Evolutionary conservation across 805 yeast genomes (phyloP).

Genomic region (Candida parachauliodes): DNA sequence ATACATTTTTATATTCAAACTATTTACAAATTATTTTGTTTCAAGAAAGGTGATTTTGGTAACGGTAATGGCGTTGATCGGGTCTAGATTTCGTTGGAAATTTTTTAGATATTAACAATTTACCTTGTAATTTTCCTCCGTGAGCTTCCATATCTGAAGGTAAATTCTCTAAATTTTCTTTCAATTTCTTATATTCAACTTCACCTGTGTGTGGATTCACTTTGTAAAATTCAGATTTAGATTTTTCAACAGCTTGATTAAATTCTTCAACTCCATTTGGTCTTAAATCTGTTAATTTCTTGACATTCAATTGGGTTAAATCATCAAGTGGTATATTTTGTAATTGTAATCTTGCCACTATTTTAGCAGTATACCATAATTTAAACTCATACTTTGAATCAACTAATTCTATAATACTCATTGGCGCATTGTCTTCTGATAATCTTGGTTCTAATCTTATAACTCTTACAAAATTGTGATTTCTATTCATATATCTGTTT

Average conservation of each 20-base stretch:
- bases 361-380: constrained; percentile 74
- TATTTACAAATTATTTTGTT: constrained; percentile 6
- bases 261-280: constrained; percentile 53
- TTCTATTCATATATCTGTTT: constrained; percentile 58
- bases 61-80: constrained; percentile 10
- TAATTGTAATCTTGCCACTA: constrained; percentile 73
- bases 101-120: constrained; percentile 29
- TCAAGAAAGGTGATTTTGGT: constrained; percentile 34
- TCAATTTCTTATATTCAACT: constrained; percentile 20
- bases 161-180: constrained; percentile 27
- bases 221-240: constrained; percentile 34
- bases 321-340: constrained; percentile 52
- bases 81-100: constrained; percentile 29
- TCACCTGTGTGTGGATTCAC: constrained; percentile 27
- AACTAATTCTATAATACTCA: constrained; percentile 82
- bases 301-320: constrained; percentile 53
- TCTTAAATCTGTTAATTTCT: constrained; percentile 44
- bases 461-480: constrained; percentile 84
- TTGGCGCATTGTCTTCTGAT: constrained; percentile 84
- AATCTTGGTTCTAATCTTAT: constrained; percentile 78
- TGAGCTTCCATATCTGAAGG: constrained; percentile 22
- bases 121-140: constrained; percentile 22
- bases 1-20: neutral
- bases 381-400: constrained; percentile 64
- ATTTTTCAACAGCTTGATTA: constrained; percentile 56